phyloP scores from a whole-genome alignment of 2,329 filamentous ascomycete species.

The Pseudogymnoascus sp. region DNA sequence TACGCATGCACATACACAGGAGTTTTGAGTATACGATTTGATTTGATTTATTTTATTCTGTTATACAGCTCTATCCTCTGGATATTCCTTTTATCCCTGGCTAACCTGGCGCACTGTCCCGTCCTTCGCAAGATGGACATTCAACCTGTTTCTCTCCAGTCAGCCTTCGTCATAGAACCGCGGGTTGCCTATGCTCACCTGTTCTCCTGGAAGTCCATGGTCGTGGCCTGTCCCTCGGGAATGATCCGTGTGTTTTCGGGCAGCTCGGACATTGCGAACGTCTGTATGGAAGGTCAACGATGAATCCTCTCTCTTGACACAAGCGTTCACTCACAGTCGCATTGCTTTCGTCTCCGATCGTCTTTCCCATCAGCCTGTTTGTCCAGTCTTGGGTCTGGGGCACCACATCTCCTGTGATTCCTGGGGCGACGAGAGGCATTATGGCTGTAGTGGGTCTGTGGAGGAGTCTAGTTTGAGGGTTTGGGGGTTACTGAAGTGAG shows the following conservation, averaged over 20 bases:
- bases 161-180: neutral
- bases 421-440: constrained; percentile 4
- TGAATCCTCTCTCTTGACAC: no score
- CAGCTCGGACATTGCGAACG: neutral
- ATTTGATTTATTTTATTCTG: neutral
- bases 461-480: neutral
- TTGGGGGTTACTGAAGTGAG: neutral
- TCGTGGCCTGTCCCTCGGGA: neutral
- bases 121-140: neutral
- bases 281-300: neutral
- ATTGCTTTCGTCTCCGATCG: neutral
- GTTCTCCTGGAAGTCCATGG: neutral
- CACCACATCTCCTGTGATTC: neutral
- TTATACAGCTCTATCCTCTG: neutral
- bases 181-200: neutral
- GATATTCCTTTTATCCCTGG: neutral
- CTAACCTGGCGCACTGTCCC: neutral
- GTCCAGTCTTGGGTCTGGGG: constrained; percentile 5
- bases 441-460: neutral
- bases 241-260: neutral
- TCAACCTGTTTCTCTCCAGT: neutral
- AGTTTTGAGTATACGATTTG: no score
- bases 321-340: neutral
- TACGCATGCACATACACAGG: no score
- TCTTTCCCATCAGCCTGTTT: neutral